Conservation (phyloP, 805 yeast species). For the Yarrowia porcina region DNA sequence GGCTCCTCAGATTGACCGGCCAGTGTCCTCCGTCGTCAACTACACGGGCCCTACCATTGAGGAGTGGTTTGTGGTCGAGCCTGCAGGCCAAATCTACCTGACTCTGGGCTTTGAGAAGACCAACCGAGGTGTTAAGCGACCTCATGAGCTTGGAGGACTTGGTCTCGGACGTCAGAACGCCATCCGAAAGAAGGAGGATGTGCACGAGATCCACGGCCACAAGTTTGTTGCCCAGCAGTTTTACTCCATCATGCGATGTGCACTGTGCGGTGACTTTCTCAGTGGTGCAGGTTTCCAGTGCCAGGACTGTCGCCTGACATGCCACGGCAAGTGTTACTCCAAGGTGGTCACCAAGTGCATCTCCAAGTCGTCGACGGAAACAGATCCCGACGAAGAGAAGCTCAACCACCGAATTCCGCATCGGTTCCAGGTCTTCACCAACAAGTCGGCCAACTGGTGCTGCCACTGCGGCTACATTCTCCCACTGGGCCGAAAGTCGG, state of each 20-base stretch:
- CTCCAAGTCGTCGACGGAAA: slow-evolving; percentile 64
- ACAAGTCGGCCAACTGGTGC: slow-evolving; percentile 98
- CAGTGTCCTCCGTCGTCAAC: neutral
- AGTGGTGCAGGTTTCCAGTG: slow-evolving; percentile 78
- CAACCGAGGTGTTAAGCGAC: slow-evolving; percentile 45
- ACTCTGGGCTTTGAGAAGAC: slow-evolving; percentile 78
- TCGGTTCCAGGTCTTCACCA: slow-evolving; percentile 86
- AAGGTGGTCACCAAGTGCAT: slow-evolving; percentile 79
- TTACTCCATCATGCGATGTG: slow-evolving; percentile 95
- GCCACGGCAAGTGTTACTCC: slow-evolving; percentile 74
- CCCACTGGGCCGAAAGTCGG: slow-evolving; percentile 92
- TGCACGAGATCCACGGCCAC: slow-evolving; percentile 94
- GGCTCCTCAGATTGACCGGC: neutral
- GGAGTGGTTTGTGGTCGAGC: slow-evolving; percentile 89
- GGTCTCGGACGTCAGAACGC: slow-evolving; percentile 97
- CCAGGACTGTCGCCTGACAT: slow-evolving; percentile 72
- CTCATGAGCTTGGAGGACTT: slow-evolving; percentile 45
- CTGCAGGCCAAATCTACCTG: slow-evolving; percentile 84
- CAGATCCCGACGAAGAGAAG: slow-evolving; percentile 68
- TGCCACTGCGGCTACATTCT: slow-evolving; percentile 97
- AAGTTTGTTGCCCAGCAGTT: slow-evolving; percentile 93
- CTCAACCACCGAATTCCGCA: slow-evolving; percentile 97
- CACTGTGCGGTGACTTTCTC: slow-evolving; percentile 92
- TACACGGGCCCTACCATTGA: slow-evolving; percentile 42
- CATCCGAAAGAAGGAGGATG: slow-evolving; percentile 78